Conservation (phyloP, 1,139 yeast species). For the Nakaseomyces nivariensis region DNA sequence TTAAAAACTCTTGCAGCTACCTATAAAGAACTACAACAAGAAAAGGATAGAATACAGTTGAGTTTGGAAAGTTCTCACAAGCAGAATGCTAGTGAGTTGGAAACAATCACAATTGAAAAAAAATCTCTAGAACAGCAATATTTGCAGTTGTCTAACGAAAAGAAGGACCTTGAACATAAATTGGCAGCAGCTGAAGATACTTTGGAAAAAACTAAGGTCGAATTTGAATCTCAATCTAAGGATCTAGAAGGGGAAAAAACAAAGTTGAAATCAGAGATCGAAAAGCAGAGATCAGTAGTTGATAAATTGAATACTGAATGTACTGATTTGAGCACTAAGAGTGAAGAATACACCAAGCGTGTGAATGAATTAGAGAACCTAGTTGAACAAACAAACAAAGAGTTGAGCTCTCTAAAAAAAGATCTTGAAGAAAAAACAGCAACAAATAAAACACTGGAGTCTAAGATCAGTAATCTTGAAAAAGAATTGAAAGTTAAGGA, state of each 20-base stretch:
- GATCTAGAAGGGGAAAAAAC: constrained; percentile 1
- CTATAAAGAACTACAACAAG: constrained; percentile 23
- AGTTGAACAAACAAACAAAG: background rate
- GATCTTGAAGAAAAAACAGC: constrained; percentile 4
- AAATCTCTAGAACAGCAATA: constrained; percentile 5
- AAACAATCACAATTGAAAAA: background rate
- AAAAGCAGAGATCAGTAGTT: background rate
- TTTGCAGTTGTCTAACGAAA: constrained; percentile 4
- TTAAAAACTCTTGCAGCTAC: constrained; percentile 29
- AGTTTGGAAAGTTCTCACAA: constrained; percentile 7
- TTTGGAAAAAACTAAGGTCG: background rate
- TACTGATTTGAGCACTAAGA: constrained; percentile 6
- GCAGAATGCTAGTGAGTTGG: constrained; percentile 5
- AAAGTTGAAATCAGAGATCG: background rate
- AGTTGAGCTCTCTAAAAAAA: constrained; percentile 9
- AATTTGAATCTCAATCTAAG: background rate
- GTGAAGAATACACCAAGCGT: background rate
- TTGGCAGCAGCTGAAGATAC: background rate
- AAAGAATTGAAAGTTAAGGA: background rate
- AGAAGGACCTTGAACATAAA: background rate
- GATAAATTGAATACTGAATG: background rate
- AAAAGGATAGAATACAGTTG: constrained; percentile 16
- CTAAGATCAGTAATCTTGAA: constrained; percentile 1
- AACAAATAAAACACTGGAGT: constrained; percentile 5
- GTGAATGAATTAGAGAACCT: background rate